These are phyloP conservation scores for Fragaria vesca DNA, from an alignment of 306 rosid genomes.

Conservation along the genomic window DNA sequence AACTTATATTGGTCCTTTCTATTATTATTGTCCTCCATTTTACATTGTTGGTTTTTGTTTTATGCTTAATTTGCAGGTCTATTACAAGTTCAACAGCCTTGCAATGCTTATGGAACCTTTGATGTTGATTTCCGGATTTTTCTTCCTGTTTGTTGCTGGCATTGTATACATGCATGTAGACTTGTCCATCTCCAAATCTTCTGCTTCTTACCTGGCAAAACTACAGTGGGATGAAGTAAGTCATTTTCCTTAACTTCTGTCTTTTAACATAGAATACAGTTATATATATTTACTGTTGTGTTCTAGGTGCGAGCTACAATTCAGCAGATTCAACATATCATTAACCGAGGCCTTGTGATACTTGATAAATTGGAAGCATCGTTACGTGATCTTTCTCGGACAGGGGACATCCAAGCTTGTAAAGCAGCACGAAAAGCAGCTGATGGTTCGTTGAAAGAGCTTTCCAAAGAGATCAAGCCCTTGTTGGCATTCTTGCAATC, in stretches of 20 bases:
- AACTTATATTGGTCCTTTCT: neutral
- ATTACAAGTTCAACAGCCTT: conserved; percentile 82
- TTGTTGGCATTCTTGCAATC: conserved; percentile 66
- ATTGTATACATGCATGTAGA: conserved; percentile 76
- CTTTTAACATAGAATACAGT: conserved; percentile 14
- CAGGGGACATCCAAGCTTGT: conserved; percentile 84
- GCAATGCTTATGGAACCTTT: conserved; percentile 90
- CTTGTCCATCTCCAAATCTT: conserved; percentile 87
- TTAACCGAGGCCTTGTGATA: conserved; percentile 58
- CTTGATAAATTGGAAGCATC: conserved; percentile 90
- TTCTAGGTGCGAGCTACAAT: conserved; percentile 76
- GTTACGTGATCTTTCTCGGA: conserved; percentile 79
- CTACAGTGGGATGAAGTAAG: conserved; percentile 96
- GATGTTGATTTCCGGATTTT: conserved; percentile 87
- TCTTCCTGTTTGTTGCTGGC: conserved; percentile 73
- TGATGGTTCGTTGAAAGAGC: conserved; percentile 78
- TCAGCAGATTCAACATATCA: conserved; percentile 54
- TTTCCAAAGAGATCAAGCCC: conserved; percentile 79
- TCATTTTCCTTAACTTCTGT: conserved; percentile 1
- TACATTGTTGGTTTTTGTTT: neutral
- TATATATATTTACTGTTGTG: conserved; percentile 5
- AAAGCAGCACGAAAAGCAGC: conserved; percentile 88
- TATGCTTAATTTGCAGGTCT: conserved; percentile 62
- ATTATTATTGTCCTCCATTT: neutral
- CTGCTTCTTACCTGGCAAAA: conserved; percentile 88